Evolutionary conservation across 2,329 filamentous ascomycete genomes (phyloP).

Genomic region (Colletotrichum lindemuthianum): DNA sequence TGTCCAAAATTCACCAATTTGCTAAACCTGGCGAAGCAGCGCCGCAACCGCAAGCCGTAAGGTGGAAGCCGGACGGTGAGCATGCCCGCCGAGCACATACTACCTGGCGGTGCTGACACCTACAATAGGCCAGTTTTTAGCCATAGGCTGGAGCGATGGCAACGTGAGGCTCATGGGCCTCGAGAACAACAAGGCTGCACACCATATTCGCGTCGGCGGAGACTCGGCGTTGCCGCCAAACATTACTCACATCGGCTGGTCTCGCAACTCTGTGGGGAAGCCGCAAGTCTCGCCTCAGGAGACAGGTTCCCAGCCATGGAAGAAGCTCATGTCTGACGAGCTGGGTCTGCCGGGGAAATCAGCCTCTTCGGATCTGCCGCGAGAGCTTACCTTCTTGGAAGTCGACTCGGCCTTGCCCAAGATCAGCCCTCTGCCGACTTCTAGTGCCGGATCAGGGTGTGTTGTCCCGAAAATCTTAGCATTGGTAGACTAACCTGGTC

Average conservation of each 20-base stretch:
- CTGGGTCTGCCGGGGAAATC: conserved; percentile 41
- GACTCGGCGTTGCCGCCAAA: conserved; percentile 46
- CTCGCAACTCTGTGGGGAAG: conserved; percentile 51
- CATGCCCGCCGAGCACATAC: not conserved
- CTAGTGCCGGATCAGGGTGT: conserved; percentile 71
- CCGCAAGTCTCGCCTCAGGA: conserved; percentile 25
- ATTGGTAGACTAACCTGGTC: conserved; percentile 32
- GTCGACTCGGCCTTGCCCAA: conserved; percentile 81
- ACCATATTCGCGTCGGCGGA: conserved; percentile 70
- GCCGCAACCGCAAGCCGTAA: conserved; percentile 59
- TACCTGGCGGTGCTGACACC: conserved; percentile 1
- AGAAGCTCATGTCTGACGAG: conserved; percentile 42
- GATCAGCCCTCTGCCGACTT: conserved; percentile 73
- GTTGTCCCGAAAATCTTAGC: conserved; percentile 40
- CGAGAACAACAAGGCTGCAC: conserved; percentile 83
- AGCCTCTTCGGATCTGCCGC: conserved; percentile 67
- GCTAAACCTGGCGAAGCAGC: conserved; percentile 51
- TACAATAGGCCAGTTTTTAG: conserved; percentile 75
- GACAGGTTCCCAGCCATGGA: conserved; percentile 42
- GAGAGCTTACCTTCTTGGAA: conserved; percentile 78
- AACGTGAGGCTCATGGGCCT: conserved; percentile 79
- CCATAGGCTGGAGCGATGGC: conserved; percentile 86
- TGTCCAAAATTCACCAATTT: conserved; percentile 62
- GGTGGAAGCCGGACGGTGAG: conserved; percentile 76
- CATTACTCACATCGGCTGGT: conserved; percentile 66